Evolutionary conservation across 352 stramenopile species (phyloP).

Genomic region (Peronospora farinosa): DNA sequence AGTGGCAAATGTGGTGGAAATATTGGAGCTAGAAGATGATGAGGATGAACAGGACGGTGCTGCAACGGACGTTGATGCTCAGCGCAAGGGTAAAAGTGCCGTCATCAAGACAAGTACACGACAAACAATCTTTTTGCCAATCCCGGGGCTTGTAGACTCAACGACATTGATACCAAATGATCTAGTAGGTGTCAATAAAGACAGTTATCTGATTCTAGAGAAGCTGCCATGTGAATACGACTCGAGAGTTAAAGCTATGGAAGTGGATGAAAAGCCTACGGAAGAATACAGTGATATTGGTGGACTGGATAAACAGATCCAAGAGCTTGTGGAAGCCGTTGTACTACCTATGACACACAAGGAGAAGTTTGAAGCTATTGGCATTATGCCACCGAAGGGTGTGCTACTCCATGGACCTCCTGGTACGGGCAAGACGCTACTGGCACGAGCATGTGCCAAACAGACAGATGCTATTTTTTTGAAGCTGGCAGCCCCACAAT

Average conservation of each 20-base stretch:
- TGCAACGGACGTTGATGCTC: conserved; percentile 88
- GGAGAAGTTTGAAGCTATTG: conserved; percentile 96
- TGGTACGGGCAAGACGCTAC: conserved; percentile 96
- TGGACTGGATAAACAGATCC: conserved; percentile 97
- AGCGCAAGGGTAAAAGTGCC: conserved; percentile 88
- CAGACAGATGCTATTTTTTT: conserved; percentile 98
- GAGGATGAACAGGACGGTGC: conserved; percentile 93
- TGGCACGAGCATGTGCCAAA: conserved; percentile 97
- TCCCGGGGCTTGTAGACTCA: conserved; percentile 95
- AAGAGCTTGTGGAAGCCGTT: conserved; percentile 97
- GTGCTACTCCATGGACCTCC: conserved; percentile 95
- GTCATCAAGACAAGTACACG: conserved; percentile 98
- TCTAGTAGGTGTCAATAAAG: conserved; percentile 98
- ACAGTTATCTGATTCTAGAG: conserved; percentile 98
- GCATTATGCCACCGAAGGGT: conserved; percentile 94
- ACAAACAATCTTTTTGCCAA: conserved; percentile 97
- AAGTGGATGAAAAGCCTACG: conserved; percentile 91
- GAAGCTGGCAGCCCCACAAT: conserved; percentile 96
- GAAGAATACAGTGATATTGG: conserved; percentile 95
- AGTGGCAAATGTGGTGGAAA: conserved; percentile 97
- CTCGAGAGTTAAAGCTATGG: conserved; percentile 97
- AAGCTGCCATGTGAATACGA: conserved; percentile 98
- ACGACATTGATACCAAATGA: conserved; percentile 94
- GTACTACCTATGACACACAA: conserved; percentile 98
- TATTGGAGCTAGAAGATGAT: conserved; percentile 84